A percentile compares a stretch with the other conserved stretches of the same genome.
These are phyloP conservation scores for Gentiana macrophylla DNA, from an alignment of 257 asterid genomes.

Conservation along the genomic window DNA sequence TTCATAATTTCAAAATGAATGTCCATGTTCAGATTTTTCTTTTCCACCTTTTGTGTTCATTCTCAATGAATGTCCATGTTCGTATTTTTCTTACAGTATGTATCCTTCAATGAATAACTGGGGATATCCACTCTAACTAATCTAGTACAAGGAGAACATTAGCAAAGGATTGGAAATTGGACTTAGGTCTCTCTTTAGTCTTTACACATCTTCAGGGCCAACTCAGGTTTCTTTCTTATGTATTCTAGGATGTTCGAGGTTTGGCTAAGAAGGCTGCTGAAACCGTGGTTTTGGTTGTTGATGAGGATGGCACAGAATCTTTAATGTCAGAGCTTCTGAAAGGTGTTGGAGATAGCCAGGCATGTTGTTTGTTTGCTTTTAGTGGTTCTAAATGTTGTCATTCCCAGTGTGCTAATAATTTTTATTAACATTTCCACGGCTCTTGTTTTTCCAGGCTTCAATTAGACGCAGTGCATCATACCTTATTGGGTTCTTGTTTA, in stretches of 20 bases:
- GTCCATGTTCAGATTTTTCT: too few species aligned
- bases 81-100: background rate
- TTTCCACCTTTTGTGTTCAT: too few species aligned
- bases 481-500: constrained; percentile 86
- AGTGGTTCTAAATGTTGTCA: background rate
- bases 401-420: background rate
- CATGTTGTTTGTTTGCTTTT: constrained; percentile 22
- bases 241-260: constrained; percentile 40
- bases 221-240: background rate
- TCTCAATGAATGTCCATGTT: too few species aligned
- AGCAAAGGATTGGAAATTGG: too few species aligned
- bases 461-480: constrained; percentile 65
- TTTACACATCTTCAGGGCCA: too few species aligned
- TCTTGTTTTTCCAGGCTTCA: constrained; percentile 53
- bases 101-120: background rate
- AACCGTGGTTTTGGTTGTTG: constrained; percentile 88
- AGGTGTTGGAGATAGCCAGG: constrained; percentile 84
- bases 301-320: constrained; percentile 80
- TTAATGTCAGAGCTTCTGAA: constrained; percentile 82
- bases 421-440: constrained; percentile 11
- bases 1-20: too few species aligned
- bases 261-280: constrained; percentile 88
- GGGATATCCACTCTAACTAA: too few species aligned
- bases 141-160: too few species aligned
- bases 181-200: too few species aligned